Evolutionary conservation across 2,329 filamentous ascomycete species (phyloP).

Genomic region (Pestalotiopsis sp.): DNA sequence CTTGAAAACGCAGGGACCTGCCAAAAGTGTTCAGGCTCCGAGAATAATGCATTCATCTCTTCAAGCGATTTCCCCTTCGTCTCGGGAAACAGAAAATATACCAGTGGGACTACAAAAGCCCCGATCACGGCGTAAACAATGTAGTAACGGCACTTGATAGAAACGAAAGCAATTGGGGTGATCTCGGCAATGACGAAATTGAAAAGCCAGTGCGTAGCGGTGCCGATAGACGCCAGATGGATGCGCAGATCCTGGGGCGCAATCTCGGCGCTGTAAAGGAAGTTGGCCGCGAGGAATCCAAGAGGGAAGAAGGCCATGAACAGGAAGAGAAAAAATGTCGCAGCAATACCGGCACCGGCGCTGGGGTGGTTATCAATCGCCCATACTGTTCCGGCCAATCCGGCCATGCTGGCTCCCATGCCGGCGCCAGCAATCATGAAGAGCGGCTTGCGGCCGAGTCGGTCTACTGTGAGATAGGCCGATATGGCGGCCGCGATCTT

Average conservation of each 20-base stretch:
- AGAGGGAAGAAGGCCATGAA: conserved; percentile 1
- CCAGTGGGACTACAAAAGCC: not conserved
- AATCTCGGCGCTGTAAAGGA: not conserved
- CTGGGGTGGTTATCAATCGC: not conserved
- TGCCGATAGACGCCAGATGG: not conserved
- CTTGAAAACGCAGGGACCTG: not conserved
- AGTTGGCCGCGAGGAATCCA: not conserved
- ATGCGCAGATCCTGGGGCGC: not conserved
- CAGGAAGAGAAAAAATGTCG: not conserved
- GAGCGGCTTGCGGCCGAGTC: not conserved
- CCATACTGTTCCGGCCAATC: not conserved
- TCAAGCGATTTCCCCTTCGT: not conserved
- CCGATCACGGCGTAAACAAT: not conserved
- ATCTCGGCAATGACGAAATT: conserved; percentile 1
- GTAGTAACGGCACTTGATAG: not conserved
- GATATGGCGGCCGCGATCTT: not conserved
- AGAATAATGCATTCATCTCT: not conserved
- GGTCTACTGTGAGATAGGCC: not conserved
- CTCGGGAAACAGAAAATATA: not conserved
- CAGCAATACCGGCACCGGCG: not conserved
- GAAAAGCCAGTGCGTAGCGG: not conserved
- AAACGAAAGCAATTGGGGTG: not conserved
- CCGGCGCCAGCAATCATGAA: not conserved
- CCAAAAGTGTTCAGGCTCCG: not conserved
- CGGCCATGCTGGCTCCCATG: not conserved